phyloP scores from a whole-genome alignment of 345 rosid species.

The Eucalyptus guilfoylei region DNA sequence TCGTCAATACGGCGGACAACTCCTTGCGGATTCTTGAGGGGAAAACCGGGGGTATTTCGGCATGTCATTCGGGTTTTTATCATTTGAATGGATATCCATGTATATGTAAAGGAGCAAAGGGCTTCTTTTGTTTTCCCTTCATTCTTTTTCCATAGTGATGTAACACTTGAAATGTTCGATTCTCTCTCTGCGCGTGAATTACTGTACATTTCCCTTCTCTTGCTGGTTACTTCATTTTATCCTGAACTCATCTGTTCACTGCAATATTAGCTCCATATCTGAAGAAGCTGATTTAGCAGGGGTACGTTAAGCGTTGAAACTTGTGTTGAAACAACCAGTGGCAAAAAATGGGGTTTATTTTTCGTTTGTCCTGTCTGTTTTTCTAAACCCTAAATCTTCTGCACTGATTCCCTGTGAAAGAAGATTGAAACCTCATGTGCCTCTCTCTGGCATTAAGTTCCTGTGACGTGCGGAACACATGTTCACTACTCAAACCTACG shows the following conservation, averaged over 20 bases:
- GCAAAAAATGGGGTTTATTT: not conserved
- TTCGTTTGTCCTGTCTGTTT: not conserved
- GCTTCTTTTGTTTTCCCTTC: not conserved
- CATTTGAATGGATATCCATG: not conserved
- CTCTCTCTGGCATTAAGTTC: not conserved
- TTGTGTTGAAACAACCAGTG: not conserved
- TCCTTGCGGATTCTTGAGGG: not conserved
- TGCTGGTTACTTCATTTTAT: not conserved
- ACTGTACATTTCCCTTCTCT: not conserved
- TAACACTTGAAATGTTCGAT: not conserved
- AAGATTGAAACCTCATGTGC: not conserved
- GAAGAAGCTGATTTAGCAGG: not conserved
- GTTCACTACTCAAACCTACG: not conserved
- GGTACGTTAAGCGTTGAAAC: not conserved
- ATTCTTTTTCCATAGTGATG: not conserved
- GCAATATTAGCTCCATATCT: not conserved
- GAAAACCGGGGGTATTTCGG: conserved; percentile 2
- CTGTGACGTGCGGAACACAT: not conserved
- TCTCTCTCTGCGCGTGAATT: not conserved
- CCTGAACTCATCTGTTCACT: not conserved
- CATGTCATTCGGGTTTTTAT: not conserved
- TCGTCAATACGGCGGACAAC: not conserved
- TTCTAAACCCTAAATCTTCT: not conserved
- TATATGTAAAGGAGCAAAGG: not conserved
- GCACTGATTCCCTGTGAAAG: not conserved